phyloP scores from a whole-genome alignment of 1,139 yeast genomes.

The Diutina siamensis region DNA sequence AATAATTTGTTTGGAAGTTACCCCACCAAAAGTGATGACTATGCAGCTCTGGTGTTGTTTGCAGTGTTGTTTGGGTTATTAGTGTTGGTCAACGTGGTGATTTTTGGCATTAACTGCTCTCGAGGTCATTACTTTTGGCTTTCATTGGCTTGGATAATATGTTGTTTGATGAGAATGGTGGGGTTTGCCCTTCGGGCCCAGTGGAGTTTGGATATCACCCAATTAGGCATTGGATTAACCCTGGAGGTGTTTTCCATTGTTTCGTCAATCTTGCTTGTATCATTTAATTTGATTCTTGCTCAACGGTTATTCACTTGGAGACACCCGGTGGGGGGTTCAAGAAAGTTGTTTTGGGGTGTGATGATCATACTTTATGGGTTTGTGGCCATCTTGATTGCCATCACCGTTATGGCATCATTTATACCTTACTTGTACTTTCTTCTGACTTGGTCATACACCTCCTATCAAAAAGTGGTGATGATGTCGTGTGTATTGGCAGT shows the following conservation, averaged over 20 bases:
- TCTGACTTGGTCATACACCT: not conserved
- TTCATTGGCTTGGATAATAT: constrained; percentile 43
- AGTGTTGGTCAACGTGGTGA: constrained; percentile 31
- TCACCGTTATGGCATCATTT: constrained; percentile 52
- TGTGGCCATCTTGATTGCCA: constrained; percentile 40
- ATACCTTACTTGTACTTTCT: constrained; percentile 54
- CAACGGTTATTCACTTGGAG: constrained; percentile 76
- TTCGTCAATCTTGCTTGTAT: constrained; percentile 43
- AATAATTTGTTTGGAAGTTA: constrained; percentile 57
- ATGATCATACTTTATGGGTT: constrained; percentile 43
- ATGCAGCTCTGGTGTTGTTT: constrained; percentile 54
- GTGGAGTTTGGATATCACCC: constrained; percentile 43
- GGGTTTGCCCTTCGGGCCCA: constrained; percentile 52
- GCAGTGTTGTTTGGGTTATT: constrained; percentile 42
- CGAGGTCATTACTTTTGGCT: constrained; percentile 60
- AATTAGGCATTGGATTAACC: constrained; percentile 43
- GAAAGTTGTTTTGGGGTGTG: constrained; percentile 38
- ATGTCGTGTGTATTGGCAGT: not conserved
- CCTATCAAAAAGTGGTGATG: constrained; percentile 7
- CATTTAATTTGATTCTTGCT: constrained; percentile 55
- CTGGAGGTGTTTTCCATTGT: constrained; percentile 48
- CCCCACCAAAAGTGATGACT: constrained; percentile 37
- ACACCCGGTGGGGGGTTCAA: constrained; percentile 66
- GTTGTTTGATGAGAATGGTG: constrained; percentile 38
- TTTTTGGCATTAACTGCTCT: constrained; percentile 39